These are phyloP conservation scores for Helianthus annuus DNA, from an alignment of 129 eudicot genomes.

Conservation along the genomic window DNA sequence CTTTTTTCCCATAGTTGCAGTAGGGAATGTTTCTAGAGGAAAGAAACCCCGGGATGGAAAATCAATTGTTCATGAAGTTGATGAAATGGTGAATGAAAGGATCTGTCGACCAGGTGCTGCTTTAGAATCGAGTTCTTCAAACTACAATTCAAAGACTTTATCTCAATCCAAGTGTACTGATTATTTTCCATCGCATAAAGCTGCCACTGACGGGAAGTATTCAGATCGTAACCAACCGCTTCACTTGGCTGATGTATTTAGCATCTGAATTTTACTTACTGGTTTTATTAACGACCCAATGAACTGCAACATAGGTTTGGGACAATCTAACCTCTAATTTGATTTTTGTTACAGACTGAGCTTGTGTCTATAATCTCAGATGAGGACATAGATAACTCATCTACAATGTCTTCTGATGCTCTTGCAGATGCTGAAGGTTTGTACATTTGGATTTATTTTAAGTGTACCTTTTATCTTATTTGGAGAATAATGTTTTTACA, in stretches of 20 bases:
- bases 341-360: slow-evolving; percentile 43
- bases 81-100: slow-evolving; percentile 33
- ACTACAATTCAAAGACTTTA: slow-evolving; percentile 15
- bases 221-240: slow-evolving; percentile 20
- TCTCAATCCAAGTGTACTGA: slow-evolving; percentile 29
- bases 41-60: slow-evolving; percentile 31
- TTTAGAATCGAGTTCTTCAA: slow-evolving; percentile 37
- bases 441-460: slow-evolving; percentile 7
- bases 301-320: slow-evolving; percentile 8
- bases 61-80: slow-evolving; percentile 34
- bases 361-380: slow-evolving; percentile 48
- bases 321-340: slow-evolving; percentile 16
- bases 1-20: slow-evolving; percentile 33
- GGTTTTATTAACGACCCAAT: not conserved
- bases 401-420: slow-evolving; percentile 32
- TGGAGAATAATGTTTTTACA: slow-evolving; percentile 18
- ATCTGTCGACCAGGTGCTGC: slow-evolving; percentile 31
- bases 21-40: slow-evolving; percentile 25
- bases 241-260: slow-evolving; percentile 28
- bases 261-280: slow-evolving; percentile 14
- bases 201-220: slow-evolving; percentile 33
- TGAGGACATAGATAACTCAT: slow-evolving; percentile 38
- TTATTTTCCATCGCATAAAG: slow-evolving; percentile 6
- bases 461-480: slow-evolving; percentile 8
- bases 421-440: slow-evolving; percentile 51